These are phyloP conservation scores for Hymenoscyphus linearis DNA, from an alignment of 2,329 filamentous ascomycete species.

Conservation along the genomic window DNA sequence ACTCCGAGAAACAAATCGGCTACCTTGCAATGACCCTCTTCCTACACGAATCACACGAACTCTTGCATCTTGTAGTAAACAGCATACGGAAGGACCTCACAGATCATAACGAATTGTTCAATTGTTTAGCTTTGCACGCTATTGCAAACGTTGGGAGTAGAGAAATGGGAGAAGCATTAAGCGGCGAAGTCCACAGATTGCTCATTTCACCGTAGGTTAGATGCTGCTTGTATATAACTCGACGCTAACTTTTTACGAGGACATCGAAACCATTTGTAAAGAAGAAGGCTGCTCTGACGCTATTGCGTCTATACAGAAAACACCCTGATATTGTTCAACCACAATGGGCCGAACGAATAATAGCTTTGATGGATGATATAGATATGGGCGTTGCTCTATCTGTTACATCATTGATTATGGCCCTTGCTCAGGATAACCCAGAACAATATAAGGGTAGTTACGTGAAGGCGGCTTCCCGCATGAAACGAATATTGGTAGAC, in stretches of 20 bases:
- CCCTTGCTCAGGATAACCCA: conserved; percentile 87
- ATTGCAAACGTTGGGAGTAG: conserved; percentile 96
- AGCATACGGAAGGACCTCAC: conserved; percentile 94
- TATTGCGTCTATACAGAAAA: conserved; percentile 91
- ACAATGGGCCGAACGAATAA: conserved; percentile 96
- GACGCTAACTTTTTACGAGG: conserved; percentile 33
- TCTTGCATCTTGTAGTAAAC: conserved; percentile 94
- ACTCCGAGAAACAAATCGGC: conserved; percentile 98
- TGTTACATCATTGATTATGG: conserved; percentile 92
- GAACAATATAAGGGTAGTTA: conserved; percentile 93
- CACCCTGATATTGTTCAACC: conserved; percentile 88
- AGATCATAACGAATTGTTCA: conserved; percentile 95
- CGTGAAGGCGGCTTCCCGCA: conserved; percentile 80
- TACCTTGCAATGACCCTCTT: conserved; percentile 97
- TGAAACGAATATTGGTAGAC: conserved; percentile 88
- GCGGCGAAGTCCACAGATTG: conserved; percentile 84
- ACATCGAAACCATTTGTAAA: conserved; percentile 97
- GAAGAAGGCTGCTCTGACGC: conserved; percentile 94
- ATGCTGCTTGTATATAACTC: not conserved
- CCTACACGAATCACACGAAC: conserved; percentile 92
- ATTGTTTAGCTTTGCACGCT: conserved; percentile 91
- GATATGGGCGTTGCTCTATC: conserved; percentile 94
- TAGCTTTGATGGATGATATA: conserved; percentile 95
- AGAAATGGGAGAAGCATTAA: conserved; percentile 95
- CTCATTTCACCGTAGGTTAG: conserved; percentile 82